Conservation (phyloP, 306 rosid species). For the Potentilla sterilis region DNA sequence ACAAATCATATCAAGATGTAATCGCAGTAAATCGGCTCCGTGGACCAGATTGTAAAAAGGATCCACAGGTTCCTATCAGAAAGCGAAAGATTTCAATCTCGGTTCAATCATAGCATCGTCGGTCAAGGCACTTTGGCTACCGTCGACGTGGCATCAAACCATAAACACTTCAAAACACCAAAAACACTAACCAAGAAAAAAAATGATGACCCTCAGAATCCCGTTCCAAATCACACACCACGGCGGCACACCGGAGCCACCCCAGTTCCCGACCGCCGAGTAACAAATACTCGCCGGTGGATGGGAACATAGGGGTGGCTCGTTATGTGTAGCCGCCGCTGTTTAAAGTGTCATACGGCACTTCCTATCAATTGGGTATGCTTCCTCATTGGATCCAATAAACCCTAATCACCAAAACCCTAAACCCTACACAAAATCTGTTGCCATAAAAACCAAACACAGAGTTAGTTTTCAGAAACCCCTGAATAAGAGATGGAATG, state of each 20-base stretch:
- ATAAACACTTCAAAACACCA: background rate
- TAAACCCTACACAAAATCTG: background rate
- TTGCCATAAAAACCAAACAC: background rate
- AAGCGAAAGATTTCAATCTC: slow-evolving; percentile 47
- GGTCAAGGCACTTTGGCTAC: slow-evolving; percentile 54
- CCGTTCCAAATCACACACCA: slow-evolving; percentile 75
- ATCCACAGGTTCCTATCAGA: slow-evolving; percentile 77
- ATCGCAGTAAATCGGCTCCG: slow-evolving; percentile 83
- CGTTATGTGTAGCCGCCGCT: slow-evolving; percentile 32
- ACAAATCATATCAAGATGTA: slow-evolving; percentile 27
- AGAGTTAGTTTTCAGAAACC: no score
- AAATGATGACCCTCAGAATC: slow-evolving; percentile 62
- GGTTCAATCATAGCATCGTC: slow-evolving; percentile 80
- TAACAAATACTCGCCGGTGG: slow-evolving; percentile 26
- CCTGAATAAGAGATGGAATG: no score
- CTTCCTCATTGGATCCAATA: slow-evolving; percentile 51
- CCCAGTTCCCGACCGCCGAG: slow-evolving; percentile 33
- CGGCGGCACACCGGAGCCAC: slow-evolving; percentile 17
- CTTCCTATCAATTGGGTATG: slow-evolving; percentile 87
- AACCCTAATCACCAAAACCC: background rate
- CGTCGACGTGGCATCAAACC: slow-evolving; percentile 80
- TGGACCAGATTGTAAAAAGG: slow-evolving; percentile 20
- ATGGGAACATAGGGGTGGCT: slow-evolving; percentile 22
- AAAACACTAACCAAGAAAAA: background rate
- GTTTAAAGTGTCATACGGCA: slow-evolving; percentile 91